Base-by-base conservation (phyloP, 176 grass and related monocot genomes). In the Neostapfia colusana region DNA sequence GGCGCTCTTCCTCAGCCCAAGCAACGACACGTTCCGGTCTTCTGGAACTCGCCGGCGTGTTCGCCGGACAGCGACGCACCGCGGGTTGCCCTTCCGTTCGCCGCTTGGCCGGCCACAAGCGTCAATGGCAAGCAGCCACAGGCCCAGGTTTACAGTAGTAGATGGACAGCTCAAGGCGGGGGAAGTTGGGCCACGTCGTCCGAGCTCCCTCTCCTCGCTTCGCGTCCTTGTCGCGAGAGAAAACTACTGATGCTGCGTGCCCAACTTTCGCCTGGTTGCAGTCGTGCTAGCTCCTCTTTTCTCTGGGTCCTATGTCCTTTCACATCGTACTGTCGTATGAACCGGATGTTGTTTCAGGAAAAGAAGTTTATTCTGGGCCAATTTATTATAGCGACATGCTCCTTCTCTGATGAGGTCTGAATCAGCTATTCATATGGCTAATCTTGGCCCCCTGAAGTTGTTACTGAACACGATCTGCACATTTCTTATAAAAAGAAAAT, bases 21-120 rank as follows among this genome's bases (percentile, higher is more conserved):
- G 17, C 67, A 72, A 14, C 15, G 8, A 14, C 44, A 72, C 79
- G 56, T 81, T 53, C 10, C 5, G 7, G 24, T 74, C 59, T 31
- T 73, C 59, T 26, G 43, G 44, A 73, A 51, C 43, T 53, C 44
- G 27, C 16, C 46, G 6, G 16, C 31, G 43, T 64, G 35, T 39
- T 12, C 31, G 42, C 12, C 38, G 79, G 80, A 82, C 70, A 74
- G 70, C 48, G 39, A 75, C 16, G 39, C 56, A 38, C 18, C 4
- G 21, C 34, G 62, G 18, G 15, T 15, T 50, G 18, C 14, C 15
- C 15, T 14, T 50, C 46, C 15, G 46, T 14, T 14, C 15, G 4
- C 12, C 11, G 43, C 43, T 14, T 14, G 1, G 43, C 43, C 43
- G 11, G 43, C 43, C 43, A 13, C 43, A 45, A 13, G 43, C 11